Evolutionary conservation across 176 grass and related monocot genomes (phyloP), one percentile per base, ranked within the genome.

Genomic region (Eragrostis nindensis): DNA sequence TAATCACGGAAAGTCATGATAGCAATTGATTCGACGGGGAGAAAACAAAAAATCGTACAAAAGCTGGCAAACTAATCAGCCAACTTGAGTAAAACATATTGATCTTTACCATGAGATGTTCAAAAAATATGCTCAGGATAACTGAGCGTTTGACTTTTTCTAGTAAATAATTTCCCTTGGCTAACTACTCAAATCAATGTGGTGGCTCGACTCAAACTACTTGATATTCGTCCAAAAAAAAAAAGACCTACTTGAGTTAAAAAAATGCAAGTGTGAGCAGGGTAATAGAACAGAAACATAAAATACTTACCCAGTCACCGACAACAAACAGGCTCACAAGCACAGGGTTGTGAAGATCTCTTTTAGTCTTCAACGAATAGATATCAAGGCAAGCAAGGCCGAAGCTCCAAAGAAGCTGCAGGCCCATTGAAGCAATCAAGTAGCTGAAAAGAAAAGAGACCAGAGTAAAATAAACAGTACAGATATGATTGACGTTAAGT

Each of bases 281-380:
- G 54, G 8, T 12, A 80, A 18, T 44, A 39, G 24, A 74, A 26
- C 21, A 80, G 16, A 87, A 57, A 24, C 36, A n/a, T 19, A 47
- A 62, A 40, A 29, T 21, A 70, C 73, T 71, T 87, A 93, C 91
- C 91, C 91, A 93, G 65, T 93, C 91, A 60, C 91, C 91, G 0
- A 93, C 87, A 39, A 93, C 91, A 68, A 93, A 93, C 59, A 89
- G 80, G 80, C 87, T 89, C 62, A 93, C 91, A 84, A 93, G 84
- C 76, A 89, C 84, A 48, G 87, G 91, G 70, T 85, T 93, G 71
- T 77, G 91, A 82, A 93, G 87, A 83, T 93, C 91, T 78, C 81
- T 87, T 65, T 93, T 93, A 62, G 74, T 90, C 77, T 62, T 87
- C 50, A 93, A 78, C 11, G 91, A 88, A 62, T 87, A 93, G 24